A percentile compares a stretch with the other conserved stretches of the same genome.
These are phyloP conservation scores for Saccharum spontaneum DNA, from an alignment of 176 grass and related monocot species.

Conservation along the genomic window DNA sequence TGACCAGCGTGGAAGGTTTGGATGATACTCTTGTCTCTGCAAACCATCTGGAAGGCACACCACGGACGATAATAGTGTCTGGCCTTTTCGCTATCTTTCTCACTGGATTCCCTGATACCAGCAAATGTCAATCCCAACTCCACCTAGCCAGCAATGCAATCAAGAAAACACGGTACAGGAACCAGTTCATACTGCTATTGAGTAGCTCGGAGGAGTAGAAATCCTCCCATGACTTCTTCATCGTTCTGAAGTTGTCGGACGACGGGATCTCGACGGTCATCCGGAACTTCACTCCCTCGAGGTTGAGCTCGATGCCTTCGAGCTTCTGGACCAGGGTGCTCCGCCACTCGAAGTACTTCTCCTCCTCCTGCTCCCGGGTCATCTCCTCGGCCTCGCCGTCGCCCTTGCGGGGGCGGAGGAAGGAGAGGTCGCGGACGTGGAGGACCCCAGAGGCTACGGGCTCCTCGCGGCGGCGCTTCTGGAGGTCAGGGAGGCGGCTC, in stretches of 20 bases:
- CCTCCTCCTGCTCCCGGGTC: conserved; percentile 46
- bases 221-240: conserved; percentile 93
- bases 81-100: conserved; percentile 55
- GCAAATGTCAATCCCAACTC: conserved; percentile 30
- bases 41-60: conserved; percentile 91
- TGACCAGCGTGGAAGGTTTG: conserved; percentile 82
- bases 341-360: conserved; percentile 65
- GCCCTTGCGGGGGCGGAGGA: conserved; percentile 40
- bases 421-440: conserved; percentile 70
- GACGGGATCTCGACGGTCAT: conserved; percentile 69
- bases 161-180: neutral
- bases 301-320: conserved; percentile 77
- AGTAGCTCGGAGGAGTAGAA: conserved; percentile 72
- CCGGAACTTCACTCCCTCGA: conserved; percentile 79
- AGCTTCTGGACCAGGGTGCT: conserved; percentile 62
- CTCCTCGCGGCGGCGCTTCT: conserved; percentile 81
- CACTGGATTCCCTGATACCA: conserved; percentile 64
- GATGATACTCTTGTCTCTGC: conserved; percentile 81
- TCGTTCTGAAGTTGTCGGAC: conserved; percentile 60
- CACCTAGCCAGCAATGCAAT: conserved; percentile 9
- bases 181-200: conserved; percentile 51
- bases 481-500: conserved; percentile 60
- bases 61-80: conserved; percentile 71
- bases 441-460: conserved; percentile 77
- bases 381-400: conserved; percentile 33